These are phyloP conservation scores for Hexamita inflata DNA, from an alignment of 208 protist genomes.

Conservation along the genomic window DNA sequence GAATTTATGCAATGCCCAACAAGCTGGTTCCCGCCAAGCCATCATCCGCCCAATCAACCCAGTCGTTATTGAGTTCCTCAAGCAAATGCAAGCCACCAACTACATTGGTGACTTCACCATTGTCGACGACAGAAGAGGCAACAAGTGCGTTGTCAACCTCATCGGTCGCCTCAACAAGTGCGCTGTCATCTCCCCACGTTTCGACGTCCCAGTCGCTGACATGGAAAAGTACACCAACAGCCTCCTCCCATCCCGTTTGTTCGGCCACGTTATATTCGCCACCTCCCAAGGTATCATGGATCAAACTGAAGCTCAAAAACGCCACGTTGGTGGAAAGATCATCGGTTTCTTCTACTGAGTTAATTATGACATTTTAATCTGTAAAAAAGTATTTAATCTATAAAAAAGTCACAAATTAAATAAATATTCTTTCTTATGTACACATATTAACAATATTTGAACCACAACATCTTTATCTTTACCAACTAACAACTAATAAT, in stretches of 20 bases:
- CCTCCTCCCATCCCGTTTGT: slow-evolving; percentile 98
- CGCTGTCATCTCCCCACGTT: slow-evolving; percentile 96
- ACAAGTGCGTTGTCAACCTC: slow-evolving; percentile 98
- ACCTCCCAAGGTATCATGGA: slow-evolving; percentile 99
- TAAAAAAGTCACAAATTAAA: no score
- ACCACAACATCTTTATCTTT: no score
- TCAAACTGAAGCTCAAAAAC: slow-evolving; percentile 91
- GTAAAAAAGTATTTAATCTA: no score
- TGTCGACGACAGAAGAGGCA: slow-evolving; percentile 96
- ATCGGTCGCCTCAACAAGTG: slow-evolving; percentile 99
- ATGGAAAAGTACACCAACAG: slow-evolving; percentile 95
- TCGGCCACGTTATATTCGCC: slow-evolving; percentile 97
- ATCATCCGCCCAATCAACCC: slow-evolving; percentile 94
- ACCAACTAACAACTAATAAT: no score
- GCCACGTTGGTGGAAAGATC: slow-evolving; percentile 98
- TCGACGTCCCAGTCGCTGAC: slow-evolving; percentile 71
- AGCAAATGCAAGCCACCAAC: slow-evolving; percentile 98
- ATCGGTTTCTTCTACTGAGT: slow-evolving; percentile 98
- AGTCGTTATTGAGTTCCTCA: slow-evolving; percentile 97
- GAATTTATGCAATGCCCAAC: slow-evolving; percentile 93
- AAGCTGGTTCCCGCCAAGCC: slow-evolving; percentile 95
- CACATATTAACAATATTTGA: no score
- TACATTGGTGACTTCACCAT: slow-evolving; percentile 99
- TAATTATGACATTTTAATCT: no score
- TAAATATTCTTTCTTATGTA: no score